Conservation (phyloP, 2,329 filamentous ascomycete genomes). For the Claviceps fusiformis region DNA sequence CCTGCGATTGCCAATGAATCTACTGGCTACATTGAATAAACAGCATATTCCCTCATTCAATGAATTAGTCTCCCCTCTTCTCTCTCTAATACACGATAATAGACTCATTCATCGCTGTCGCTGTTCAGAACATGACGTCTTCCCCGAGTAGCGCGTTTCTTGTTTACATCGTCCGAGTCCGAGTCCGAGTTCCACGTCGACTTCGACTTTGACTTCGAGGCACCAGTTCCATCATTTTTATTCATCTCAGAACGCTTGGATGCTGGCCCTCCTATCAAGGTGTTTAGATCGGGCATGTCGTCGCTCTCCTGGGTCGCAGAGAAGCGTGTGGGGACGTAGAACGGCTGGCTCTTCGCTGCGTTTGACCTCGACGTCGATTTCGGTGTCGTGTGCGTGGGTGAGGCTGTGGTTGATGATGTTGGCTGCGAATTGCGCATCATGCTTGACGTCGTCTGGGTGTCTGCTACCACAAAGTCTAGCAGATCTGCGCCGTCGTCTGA, state of each 20-base stretch:
- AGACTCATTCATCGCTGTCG: slow-evolving; percentile 15
- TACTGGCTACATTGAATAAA: too few species aligned
- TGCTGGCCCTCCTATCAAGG: slow-evolving; percentile 10
- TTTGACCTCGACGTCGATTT: not conserved
- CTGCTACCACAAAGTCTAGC: slow-evolving; percentile 42
- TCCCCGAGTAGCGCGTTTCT: slow-evolving; percentile 12
- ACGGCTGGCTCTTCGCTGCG: slow-evolving; percentile 14
- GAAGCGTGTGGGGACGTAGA: slow-evolving; percentile 25
- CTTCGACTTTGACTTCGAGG: slow-evolving; percentile 3
- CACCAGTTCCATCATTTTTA: not conserved
- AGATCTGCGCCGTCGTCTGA: slow-evolving; percentile 37
- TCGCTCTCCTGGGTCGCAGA: slow-evolving; percentile 28
- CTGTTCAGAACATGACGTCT: slow-evolving; percentile 18
- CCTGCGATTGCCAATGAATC: too few species aligned
- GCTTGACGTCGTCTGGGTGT: slow-evolving; percentile 29
- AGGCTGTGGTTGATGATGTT: slow-evolving; percentile 13
- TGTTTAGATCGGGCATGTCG: slow-evolving; percentile 23
- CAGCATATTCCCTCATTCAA: too few species aligned
- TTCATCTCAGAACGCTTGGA: not conserved
- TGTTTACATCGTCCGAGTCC: slow-evolving; percentile 9
- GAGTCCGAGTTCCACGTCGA: slow-evolving; percentile 5
- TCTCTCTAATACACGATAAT: not conserved
- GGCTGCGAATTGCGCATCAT: slow-evolving; percentile 19
- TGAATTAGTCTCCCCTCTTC: too few species aligned
- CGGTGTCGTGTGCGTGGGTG: slow-evolving; percentile 8